Evolutionary conservation across 345 rosid species (phyloP).

Genomic region (Citrus medica): DNA sequence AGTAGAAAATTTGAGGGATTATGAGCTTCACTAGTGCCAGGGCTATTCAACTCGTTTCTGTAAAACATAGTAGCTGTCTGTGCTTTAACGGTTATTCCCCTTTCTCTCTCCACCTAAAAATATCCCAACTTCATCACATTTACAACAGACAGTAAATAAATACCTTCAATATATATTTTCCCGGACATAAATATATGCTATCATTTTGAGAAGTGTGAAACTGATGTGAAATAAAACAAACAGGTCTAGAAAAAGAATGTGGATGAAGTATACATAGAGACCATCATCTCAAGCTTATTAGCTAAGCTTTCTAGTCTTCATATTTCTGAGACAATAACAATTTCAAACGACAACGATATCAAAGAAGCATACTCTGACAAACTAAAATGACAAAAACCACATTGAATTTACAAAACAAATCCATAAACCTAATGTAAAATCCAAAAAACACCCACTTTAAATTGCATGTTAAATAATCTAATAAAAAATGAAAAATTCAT

Average conservation of each 20-base stretch:
- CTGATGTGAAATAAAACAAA: neutral
- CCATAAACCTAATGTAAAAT: neutral
- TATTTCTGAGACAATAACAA: neutral
- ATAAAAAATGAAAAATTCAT: neutral
- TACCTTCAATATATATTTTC: neutral
- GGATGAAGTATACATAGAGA: neutral
- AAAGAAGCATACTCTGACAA: neutral
- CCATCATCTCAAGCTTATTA: neutral
- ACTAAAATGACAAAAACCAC: neutral
- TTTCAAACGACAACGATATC: neutral
- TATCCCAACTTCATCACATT: slow-evolving; percentile 4
- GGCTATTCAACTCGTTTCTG: slow-evolving; percentile 27
- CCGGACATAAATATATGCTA: neutral
- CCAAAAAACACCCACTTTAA: neutral
- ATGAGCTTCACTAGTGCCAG: slow-evolving; percentile 12
- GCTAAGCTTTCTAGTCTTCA: neutral
- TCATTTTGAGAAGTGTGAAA: neutral
- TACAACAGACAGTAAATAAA: neutral
- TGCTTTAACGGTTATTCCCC: slow-evolving; percentile 98
- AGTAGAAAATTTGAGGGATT: slow-evolving; percentile 50
- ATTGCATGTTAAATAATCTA: neutral
- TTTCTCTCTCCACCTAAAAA: slow-evolving; percentile 92
- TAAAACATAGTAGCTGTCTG: slow-evolving; percentile 97
- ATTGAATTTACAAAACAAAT: slow-evolving; percentile 1
- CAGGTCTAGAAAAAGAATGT: too few relatives aligned